phyloP scores from a whole-genome alignment of 176 grass and related monocot species.

The Phyllostachys edulis region DNA sequence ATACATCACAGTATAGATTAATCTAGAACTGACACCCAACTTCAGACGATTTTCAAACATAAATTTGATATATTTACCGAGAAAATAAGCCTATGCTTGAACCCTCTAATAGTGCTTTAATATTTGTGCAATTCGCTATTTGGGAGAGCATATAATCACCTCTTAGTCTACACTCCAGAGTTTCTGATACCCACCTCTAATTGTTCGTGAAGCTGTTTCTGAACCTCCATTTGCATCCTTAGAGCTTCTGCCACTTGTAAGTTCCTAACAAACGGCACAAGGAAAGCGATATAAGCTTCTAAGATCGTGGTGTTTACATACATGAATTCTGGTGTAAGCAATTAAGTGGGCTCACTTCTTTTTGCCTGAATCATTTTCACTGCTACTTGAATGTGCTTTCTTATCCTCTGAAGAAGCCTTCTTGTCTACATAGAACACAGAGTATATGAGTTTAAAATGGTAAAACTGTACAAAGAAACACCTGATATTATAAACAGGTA shows the following conservation, averaged over 20 bases:
- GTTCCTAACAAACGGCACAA: slow-evolving; percentile 40
- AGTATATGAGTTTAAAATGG: not conserved
- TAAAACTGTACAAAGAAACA: not conserved
- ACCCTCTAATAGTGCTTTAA: not conserved
- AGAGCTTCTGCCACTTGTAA: slow-evolving; percentile 74
- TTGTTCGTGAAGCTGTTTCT: slow-evolving; percentile 93
- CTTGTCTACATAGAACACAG: slow-evolving; percentile 52
- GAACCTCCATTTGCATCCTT: slow-evolving; percentile 92
- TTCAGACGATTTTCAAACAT: not conserved
- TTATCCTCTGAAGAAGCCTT: slow-evolving; percentile 55
- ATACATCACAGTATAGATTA: not conserved
- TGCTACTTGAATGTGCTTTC: slow-evolving; percentile 43
- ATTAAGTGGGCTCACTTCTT: slow-evolving; percentile 49
- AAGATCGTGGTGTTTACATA: not conserved
- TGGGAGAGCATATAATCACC: too few species aligned
- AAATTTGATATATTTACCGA: not conserved
- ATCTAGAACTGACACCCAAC: not conserved
- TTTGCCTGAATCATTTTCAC: slow-evolving; percentile 33
- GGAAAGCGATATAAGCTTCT: not conserved
- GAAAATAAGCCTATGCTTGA: not conserved
- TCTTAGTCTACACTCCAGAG: not conserved
- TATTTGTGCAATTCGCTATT: too few species aligned
- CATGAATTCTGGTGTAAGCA: not conserved
- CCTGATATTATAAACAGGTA: not conserved
- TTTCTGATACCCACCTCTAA: slow-evolving; percentile 60